A percentile compares a stretch with the other conserved stretches of the same genome.
Evolutionary conservation across 257 asterid genomes (phyloP).

Genomic region (Capsicum rhomboideum): DNA sequence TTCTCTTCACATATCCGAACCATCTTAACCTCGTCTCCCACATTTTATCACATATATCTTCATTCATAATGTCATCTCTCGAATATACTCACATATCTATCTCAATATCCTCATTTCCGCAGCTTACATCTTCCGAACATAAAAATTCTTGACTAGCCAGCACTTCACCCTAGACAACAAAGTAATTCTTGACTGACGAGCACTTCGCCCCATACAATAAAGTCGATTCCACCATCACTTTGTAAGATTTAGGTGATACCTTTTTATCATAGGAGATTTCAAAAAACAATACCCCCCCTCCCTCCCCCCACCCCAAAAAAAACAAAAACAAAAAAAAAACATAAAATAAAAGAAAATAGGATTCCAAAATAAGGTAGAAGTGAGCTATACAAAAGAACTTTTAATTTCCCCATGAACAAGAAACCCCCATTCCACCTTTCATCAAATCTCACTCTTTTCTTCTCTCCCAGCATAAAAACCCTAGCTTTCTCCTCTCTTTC

Average conservation of each 20-base stretch:
- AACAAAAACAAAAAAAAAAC: fast-evolving
- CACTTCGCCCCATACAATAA: too few relatives aligned
- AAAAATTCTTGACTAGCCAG: background rate
- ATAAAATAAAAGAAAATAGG: background rate
- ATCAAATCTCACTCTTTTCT: background rate
- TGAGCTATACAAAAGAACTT: background rate
- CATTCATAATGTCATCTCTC: background rate
- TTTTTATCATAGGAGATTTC: background rate
- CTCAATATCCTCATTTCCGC: background rate
- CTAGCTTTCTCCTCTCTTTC: background rate
- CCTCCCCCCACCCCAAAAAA: too few relatives aligned
- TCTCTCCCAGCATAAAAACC: background rate
- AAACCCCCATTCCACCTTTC: background rate
- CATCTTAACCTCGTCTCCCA: fast-evolving
- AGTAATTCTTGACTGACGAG: too few relatives aligned
- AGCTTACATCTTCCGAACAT: background rate
- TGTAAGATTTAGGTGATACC: background rate
- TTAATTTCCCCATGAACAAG: background rate
- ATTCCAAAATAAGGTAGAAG: background rate
- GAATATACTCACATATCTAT: background rate
- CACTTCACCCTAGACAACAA: too few relatives aligned
- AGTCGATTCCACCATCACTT: fast-evolving
- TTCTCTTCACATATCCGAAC: background rate
- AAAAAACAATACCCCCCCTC: too few relatives aligned
- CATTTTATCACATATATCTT: fast-evolving